Conservation (phyloP, 2,329 filamentous ascomycete species). For the Diaporthe helianthi region DNA sequence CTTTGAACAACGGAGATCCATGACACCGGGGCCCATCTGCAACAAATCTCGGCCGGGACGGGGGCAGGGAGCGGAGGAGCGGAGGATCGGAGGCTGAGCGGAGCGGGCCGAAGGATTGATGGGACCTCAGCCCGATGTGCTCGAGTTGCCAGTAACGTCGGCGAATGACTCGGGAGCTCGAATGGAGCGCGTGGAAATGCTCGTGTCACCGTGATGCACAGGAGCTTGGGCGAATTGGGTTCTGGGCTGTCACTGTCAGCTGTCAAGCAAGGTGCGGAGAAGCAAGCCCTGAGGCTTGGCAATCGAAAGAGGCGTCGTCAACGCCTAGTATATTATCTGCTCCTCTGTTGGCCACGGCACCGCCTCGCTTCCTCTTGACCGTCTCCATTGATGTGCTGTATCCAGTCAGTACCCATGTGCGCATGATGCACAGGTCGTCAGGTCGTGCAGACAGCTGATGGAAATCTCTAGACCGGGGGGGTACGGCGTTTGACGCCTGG, state of each 20-base stretch:
- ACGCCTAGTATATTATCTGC: background rate
- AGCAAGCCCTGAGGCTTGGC: conserved; percentile 5
- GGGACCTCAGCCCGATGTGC: background rate
- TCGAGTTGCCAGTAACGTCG: background rate
- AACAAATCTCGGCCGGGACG: background rate
- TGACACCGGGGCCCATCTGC: background rate
- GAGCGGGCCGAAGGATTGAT: conserved; percentile 7
- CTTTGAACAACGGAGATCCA: background rate
- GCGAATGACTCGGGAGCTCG: conserved; percentile 14
- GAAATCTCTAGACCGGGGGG: background rate
- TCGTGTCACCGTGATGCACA: too few species aligned
- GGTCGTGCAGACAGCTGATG: background rate
- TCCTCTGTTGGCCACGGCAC: background rate
- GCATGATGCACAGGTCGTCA: background rate
- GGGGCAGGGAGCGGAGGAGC: background rate
- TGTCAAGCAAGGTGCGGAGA: background rate
- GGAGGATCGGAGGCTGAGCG: background rate
- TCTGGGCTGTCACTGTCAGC: too few species aligned
- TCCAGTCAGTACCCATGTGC: background rate
- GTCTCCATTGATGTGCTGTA: background rate
- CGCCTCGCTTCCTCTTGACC: background rate
- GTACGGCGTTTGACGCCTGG: conserved; percentile 17
- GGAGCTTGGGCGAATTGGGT: conserved; percentile 4
- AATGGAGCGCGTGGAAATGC: conserved; percentile 3
- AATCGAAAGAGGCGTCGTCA: conserved; percentile 7